phyloP scores from a whole-genome alignment of 2,329 filamentous ascomycete species.

The Colletotrichum higginsianum region DNA sequence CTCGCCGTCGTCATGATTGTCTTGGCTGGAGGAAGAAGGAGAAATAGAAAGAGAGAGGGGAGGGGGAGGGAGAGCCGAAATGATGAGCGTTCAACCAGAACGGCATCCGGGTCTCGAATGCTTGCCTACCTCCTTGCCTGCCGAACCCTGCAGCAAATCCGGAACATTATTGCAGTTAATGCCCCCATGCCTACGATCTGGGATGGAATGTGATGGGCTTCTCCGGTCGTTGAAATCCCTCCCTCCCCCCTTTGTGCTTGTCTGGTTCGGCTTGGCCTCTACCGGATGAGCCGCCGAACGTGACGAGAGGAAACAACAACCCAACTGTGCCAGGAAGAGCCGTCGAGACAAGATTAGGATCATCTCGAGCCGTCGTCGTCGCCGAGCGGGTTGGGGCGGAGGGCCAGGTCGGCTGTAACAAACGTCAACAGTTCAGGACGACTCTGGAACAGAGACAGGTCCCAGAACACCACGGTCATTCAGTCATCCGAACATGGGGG shows the following conservation, averaged over 20 bases:
- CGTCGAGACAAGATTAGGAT: slow-evolving; percentile 35
- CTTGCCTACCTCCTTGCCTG: slow-evolving; percentile 7
- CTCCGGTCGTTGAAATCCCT: not conserved
- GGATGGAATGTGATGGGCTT: not conserved
- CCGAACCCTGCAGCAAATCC: slow-evolving; percentile 41
- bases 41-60: too few species aligned
- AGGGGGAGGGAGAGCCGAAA: not conserved
- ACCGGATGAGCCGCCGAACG: slow-evolving; percentile 14
- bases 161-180: slow-evolving; percentile 41
- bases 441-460: slow-evolving; percentile 41
- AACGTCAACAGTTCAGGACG: slow-evolving; percentile 33
- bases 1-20: slow-evolving; percentile 28
- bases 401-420: slow-evolving; percentile 32
- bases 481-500: slow-evolving; percentile 43
- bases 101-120: slow-evolving; percentile 18
- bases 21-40: not conserved
- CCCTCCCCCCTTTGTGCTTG: not conserved
- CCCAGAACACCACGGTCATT: not conserved
- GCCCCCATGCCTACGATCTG: slow-evolving; percentile 27
- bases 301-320: slow-evolving; percentile 18
- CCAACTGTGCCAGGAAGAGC: slow-evolving; percentile 17
- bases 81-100: slow-evolving; percentile 36
- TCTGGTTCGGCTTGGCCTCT: not conserved
- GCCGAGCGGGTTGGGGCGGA: not conserved
- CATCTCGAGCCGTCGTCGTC: slow-evolving; percentile 34